These are phyloP conservation scores for Fusarium beomiforme DNA, from an alignment of 2,329 filamentous ascomycete species.

Conservation along the genomic window DNA sequence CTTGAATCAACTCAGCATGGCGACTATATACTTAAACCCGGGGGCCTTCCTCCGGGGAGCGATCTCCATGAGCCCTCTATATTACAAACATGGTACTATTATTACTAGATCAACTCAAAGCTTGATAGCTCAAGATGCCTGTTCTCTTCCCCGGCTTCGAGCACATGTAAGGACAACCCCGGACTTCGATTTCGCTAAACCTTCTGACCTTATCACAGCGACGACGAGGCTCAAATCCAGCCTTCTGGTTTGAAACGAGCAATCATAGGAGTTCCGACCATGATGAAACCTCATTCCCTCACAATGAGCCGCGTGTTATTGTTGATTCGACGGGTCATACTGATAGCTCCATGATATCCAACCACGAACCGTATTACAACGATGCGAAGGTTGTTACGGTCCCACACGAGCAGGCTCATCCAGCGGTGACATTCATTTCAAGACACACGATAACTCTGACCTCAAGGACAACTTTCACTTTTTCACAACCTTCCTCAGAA, in stretches of 20 bases:
- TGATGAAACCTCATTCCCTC: neutral
- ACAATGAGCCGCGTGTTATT: neutral
- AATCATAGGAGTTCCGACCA: neutral
- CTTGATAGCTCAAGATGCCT: neutral
- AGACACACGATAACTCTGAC: neutral
- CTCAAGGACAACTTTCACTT: neutral
- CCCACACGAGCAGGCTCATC: neutral
- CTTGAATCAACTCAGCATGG: constrained; percentile 25
- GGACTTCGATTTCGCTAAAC: no score
- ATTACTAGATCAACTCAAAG: neutral
- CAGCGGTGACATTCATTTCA: neutral
- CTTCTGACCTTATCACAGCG: neutral
- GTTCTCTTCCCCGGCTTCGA: neutral
- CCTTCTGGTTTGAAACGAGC: no score
- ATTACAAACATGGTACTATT: no score
- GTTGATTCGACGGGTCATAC: neutral
- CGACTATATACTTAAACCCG: neutral
- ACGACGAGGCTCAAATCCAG: neutral
- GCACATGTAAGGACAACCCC: neutral
- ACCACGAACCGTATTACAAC: neutral
- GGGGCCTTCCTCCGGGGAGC: accelerated
- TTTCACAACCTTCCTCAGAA: neutral
- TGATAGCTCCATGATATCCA: neutral
- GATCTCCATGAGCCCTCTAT: no score
- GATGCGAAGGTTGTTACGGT: neutral